Evolutionary conservation across 257 asterid genomes (phyloP), one percentile per base, ranked within the genome.

Genomic region (Fraxinus excelsior): DNA sequence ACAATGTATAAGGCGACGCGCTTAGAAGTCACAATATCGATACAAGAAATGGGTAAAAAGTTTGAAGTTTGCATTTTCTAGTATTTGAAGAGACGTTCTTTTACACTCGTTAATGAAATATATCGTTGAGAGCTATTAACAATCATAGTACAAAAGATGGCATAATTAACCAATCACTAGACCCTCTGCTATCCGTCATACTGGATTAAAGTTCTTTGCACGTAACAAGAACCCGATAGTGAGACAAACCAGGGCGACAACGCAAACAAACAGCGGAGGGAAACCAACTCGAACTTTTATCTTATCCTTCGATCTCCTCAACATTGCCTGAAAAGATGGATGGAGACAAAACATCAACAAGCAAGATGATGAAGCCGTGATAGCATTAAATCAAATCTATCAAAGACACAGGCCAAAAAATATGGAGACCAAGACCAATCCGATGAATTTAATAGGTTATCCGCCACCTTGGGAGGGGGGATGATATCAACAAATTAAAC

Each of bases 261-360:
- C 87, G 87, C 90, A 89, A 44, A 92, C 97, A 31, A 78, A 91
- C 34, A 91, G 84, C 49, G 91, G 87, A 3, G 97, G 96, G 37
- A 91, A 91, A 60, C 97, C 97, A 70, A 82, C 90, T 79, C 72
- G 87, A 32, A 87, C 84, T 76, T 67, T 87, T 80, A 84, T 86
- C 42, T 53, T 72, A 2, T 79, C 85, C 26, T 76, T 77, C 67
- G 58, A 88, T 68, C 80, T 81, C 68, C 86, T 87, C 80, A 80
- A 73, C 12, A 74, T 78, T 51, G 80, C 93, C 98, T 94, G 91
- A 73, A 42, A 16, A 53, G 37, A 28, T 23, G 67, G 53, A 75
- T 44, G n/a, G 68, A 34, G 70, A 46, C 72, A 66, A 56, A 35
- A 62, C 13, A 1, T 46, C 34, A 74, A 75, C 60, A 70, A 77